These are phyloP conservation scores for Aphanomyces cochlioides DNA, from an alignment of 352 stramenopile species.

Conservation along the genomic window DNA sequence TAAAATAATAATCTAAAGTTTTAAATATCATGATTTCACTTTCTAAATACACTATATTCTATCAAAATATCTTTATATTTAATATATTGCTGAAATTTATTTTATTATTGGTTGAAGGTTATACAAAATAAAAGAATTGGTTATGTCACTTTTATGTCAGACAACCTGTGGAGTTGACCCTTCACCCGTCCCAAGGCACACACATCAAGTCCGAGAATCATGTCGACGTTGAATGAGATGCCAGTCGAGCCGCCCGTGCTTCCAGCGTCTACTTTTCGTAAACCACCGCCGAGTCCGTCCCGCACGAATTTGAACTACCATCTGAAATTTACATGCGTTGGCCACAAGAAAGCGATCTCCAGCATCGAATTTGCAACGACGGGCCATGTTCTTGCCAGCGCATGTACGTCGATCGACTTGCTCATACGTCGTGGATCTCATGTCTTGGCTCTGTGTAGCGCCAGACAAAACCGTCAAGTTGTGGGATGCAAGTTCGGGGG, in stretches of 20 bases:
- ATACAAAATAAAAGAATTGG: neutral
- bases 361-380: slow-evolving; percentile 63
- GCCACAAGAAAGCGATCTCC: slow-evolving; percentile 68
- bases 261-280: neutral
- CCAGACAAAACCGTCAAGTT: slow-evolving; percentile 75
- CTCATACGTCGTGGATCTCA: neutral
- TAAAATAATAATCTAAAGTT: no score
- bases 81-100: no score
- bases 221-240: slow-evolving; percentile 24
- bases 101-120: no score
- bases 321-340: slow-evolving; percentile 29
- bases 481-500: slow-evolving; percentile 44
- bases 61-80: no score
- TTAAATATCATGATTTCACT: no score
- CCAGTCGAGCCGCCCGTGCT: neutral
- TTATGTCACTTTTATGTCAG: slow-evolving; percentile 11
- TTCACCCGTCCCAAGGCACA: neutral
- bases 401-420: slow-evolving; percentile 38
- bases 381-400: slow-evolving; percentile 55
- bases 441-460: slow-evolving; percentile 36
- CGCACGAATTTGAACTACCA: slow-evolving; percentile 15
- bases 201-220: slow-evolving; percentile 11
- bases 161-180: slow-evolving; percentile 12
- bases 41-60: no score
- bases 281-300: neutral